Conservation (phyloP, 129 eudicot species). For the Lonicera japonica region DNA sequence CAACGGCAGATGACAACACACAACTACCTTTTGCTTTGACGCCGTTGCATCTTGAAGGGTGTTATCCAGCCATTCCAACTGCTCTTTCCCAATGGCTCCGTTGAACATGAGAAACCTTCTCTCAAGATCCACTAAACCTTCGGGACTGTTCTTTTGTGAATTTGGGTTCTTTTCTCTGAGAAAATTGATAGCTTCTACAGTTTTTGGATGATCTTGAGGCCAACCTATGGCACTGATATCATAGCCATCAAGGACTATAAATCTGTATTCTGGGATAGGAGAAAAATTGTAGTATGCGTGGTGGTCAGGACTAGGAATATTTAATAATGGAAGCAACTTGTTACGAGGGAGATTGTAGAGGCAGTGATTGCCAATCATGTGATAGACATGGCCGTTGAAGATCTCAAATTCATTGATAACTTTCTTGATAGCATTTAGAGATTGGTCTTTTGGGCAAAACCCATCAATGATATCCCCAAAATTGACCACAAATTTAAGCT, state of each 20-base stretch:
- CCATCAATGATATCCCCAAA: slow-evolving; percentile 94
- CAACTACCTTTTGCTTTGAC: slow-evolving; percentile 59
- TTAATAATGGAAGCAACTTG: slow-evolving; percentile 58
- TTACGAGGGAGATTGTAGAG: slow-evolving; percentile 90
- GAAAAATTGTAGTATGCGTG: slow-evolving; percentile 84
- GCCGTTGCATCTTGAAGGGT: slow-evolving; percentile 61
- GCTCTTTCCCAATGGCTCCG: slow-evolving; percentile 82
- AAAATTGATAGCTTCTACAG: slow-evolving; percentile 50
- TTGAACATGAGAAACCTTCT: slow-evolving; percentile 83
- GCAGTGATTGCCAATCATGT: slow-evolving; percentile 97
- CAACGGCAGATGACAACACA: slow-evolving; percentile 81
- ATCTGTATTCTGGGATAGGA: slow-evolving; percentile 72
- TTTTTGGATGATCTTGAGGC: slow-evolving; percentile 82
- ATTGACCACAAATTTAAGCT: slow-evolving; percentile 54
- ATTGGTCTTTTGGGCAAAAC: slow-evolving; percentile 76
- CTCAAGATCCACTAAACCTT: slow-evolving; percentile 59
- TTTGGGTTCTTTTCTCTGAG: slow-evolving; percentile 76
- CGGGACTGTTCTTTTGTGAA: slow-evolving; percentile 76
- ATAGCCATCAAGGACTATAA: slow-evolving; percentile 88
- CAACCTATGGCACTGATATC: slow-evolving; percentile 95
- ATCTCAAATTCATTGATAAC: slow-evolving; percentile 54
- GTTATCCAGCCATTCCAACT: slow-evolving; percentile 70
- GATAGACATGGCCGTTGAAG: slow-evolving; percentile 69
- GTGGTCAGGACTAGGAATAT: slow-evolving; percentile 28
- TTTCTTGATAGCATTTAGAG: slow-evolving; percentile 51